A percentile compares a stretch with the other conserved stretches of the same genome.
Conservation (phyloP, 2,329 filamentous ascomycete genomes). For the Ophiognomonia clavigignenti-juglandacearum region DNA sequence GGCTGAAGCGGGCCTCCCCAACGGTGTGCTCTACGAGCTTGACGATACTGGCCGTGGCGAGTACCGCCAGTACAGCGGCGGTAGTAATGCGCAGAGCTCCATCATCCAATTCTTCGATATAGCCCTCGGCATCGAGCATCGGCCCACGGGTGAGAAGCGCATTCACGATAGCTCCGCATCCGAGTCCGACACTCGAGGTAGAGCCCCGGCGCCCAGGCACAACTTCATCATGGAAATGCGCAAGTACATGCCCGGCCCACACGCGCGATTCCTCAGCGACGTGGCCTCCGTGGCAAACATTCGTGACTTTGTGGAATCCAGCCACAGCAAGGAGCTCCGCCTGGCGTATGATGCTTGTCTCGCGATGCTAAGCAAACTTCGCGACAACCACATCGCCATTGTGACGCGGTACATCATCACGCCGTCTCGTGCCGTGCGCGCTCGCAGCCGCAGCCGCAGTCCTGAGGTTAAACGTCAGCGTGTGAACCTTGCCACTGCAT, state of each 20-base stretch:
- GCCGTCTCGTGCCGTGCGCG: slow-evolving; percentile 71
- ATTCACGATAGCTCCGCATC: slow-evolving; percentile 39
- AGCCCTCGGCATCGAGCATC: slow-evolving; percentile 81
- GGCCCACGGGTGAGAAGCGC: slow-evolving; percentile 73
- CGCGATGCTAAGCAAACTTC: slow-evolving; percentile 61
- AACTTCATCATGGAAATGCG: slow-evolving; percentile 98
- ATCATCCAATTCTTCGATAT: slow-evolving; percentile 97
- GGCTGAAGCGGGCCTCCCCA: slow-evolving; percentile 84
- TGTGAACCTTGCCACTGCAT: slow-evolving; percentile 60
- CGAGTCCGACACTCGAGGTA: slow-evolving; percentile 37
- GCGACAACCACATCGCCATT: slow-evolving; percentile 94
- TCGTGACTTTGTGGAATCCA: slow-evolving; percentile 69
- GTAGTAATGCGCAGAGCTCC: slow-evolving; percentile 95
- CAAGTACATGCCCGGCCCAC: slow-evolving; percentile 90
- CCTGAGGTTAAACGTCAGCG: slow-evolving; percentile 44
- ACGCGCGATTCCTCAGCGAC: slow-evolving; percentile 82
- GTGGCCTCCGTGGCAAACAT: slow-evolving; percentile 80
- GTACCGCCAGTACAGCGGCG: slow-evolving; percentile 84
- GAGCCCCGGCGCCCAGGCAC: slow-evolving; percentile 54
- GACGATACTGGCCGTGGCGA: slow-evolving; percentile 62
- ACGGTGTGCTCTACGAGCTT: slow-evolving; percentile 77
- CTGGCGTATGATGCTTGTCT: slow-evolving; percentile 90
- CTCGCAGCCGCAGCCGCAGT: slow-evolving; percentile 55
- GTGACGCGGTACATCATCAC: slow-evolving; percentile 94
- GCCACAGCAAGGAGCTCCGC: slow-evolving; percentile 59